phyloP scores from a whole-genome alignment of 345 rosid species.

The Corchorus capsularis region DNA sequence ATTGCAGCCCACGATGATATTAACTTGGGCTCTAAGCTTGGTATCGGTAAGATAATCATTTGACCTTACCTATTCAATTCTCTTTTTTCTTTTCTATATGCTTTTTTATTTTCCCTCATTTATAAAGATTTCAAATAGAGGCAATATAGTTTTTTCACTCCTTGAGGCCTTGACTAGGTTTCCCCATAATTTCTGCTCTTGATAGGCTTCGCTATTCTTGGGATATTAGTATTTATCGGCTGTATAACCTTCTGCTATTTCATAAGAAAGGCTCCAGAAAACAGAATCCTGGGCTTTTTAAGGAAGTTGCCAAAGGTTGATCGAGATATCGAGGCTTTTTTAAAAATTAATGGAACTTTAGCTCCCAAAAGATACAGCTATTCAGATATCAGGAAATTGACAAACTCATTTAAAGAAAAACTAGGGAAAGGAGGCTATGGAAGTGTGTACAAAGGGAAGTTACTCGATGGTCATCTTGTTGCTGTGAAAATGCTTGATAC shows the following conservation, averaged over 20 bases:
- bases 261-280: not conserved
- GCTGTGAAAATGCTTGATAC: constrained; percentile 12
- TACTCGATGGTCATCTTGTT: not conserved
- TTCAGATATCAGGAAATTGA: constrained; percentile 17
- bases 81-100: no score
- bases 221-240: not conserved
- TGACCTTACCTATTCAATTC: no score
- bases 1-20: not conserved
- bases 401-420: not conserved
- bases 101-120: no score
- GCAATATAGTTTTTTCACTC: no score
- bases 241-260: not conserved
- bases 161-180: not conserved
- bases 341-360: constrained; percentile 4
- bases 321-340: constrained; percentile 13
- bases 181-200: not conserved
- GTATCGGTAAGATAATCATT: constrained; percentile 30
- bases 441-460: constrained; percentile 8
- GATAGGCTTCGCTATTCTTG: not conserved
- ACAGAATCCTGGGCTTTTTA: not conserved
- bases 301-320: not conserved
- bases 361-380: constrained; percentile 20
- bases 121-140: no score
- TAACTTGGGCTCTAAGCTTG: not conserved
- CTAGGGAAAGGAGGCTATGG: constrained; percentile 13